Percentiles rank a stretch among this genome's conserved stretches.
These are phyloP conservation scores for Pythium myriotylum DNA, from an alignment of 352 stramenopile species.

Conservation along the genomic window DNA sequence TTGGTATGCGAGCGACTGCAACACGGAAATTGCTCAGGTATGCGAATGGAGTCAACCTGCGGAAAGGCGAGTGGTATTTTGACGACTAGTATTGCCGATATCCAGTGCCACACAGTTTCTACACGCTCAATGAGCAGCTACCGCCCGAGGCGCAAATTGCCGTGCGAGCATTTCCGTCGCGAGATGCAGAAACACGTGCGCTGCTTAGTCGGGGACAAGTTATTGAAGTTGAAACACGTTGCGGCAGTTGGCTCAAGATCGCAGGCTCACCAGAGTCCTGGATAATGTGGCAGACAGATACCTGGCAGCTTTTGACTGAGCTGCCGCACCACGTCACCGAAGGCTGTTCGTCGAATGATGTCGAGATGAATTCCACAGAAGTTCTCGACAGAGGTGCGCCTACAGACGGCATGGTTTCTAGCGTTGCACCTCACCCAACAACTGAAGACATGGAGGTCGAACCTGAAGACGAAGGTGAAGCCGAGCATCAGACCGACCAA, in stretches of 20 bases:
- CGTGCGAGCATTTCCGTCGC: slow-evolving; percentile 63
- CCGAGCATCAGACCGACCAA: not conserved
- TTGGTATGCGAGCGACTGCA: slow-evolving; percentile 45
- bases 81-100: too few species aligned
- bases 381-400: not conserved
- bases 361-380: slow-evolving; percentile 5
- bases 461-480: not conserved
- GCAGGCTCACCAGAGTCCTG: slow-evolving; percentile 34
- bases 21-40: slow-evolving; percentile 53
- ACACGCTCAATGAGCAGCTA: slow-evolving; percentile 51
- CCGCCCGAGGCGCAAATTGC: slow-evolving; percentile 68
- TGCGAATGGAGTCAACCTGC: slow-evolving; percentile 19
- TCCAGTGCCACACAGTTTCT: slow-evolving; percentile 56
- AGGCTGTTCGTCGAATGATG: slow-evolving; percentile 5
- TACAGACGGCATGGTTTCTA: not conserved
- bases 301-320: slow-evolving; percentile 51
- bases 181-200: slow-evolving; percentile 55
- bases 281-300: slow-evolving; percentile 74
- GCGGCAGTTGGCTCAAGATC: slow-evolving; percentile 62
- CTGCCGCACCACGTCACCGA: slow-evolving; percentile 28
- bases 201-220: slow-evolving; percentile 56
- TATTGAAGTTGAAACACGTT: slow-evolving; percentile 50
- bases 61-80: too few species aligned
- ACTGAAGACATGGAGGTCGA: slow-evolving; percentile 2
- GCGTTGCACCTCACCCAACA: too few species aligned